Evolutionary conservation across 2,329 filamentous ascomycete genomes (phyloP).

Genomic region (Penicillium glabrum): DNA sequence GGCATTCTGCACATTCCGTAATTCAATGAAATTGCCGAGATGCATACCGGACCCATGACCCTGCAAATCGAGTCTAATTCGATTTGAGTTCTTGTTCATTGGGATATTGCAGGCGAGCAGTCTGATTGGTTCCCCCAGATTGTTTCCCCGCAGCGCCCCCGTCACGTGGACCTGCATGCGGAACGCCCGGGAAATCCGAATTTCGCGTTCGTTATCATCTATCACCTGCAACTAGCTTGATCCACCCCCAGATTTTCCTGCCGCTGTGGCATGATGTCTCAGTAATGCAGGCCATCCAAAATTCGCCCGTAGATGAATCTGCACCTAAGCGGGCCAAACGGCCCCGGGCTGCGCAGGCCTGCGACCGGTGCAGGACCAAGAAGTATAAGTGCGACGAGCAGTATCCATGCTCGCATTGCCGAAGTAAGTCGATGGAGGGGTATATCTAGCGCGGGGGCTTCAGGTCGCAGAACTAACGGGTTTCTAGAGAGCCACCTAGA

Average conservation of each 20-base stretch:
- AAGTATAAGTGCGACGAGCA: conserved; percentile 52
- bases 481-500: conserved; percentile 31
- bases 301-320: conserved; percentile 16
- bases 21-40: not conserved
- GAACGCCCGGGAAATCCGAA: not conserved
- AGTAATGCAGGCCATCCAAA: conserved; percentile 40
- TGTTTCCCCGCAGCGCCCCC: not conserved
- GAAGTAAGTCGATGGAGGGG: conserved; percentile 32
- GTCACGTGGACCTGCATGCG: conserved; percentile 15
- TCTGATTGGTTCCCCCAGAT: not conserved
- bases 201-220: conserved; percentile 8
- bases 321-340: conserved; percentile 29
- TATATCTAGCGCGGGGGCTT: not conserved
- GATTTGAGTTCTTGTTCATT: not conserved
- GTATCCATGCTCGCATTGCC: conserved; percentile 47
- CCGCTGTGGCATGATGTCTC: conserved; percentile 9
- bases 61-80: not conserved
- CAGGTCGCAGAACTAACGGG: not conserved
- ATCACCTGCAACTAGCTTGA: conserved; percentile 1
- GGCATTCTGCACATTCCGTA: not conserved
- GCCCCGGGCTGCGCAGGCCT: conserved; percentile 48
- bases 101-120: not conserved
- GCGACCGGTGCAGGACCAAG: conserved; percentile 48
- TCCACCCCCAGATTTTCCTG: conserved; percentile 6
- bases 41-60: not conserved